phyloP scores from a whole-genome alignment of 176 grass and related monocot species.

The Paspalum notatum region DNA sequence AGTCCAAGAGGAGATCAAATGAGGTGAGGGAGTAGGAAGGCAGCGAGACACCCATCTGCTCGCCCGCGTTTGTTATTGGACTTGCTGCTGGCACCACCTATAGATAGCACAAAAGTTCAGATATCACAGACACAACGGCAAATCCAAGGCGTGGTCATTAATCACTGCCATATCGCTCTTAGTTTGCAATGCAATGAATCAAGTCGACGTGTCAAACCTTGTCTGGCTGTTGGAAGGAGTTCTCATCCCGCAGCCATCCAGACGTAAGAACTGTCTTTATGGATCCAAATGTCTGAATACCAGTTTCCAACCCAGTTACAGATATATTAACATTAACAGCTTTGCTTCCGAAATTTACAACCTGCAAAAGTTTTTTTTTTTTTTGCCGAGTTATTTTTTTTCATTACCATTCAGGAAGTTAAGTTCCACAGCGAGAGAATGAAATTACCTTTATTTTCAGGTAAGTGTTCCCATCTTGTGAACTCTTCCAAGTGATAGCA shows the following conservation, averaged over 20 bases:
- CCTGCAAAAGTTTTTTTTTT: conserved; percentile 40
- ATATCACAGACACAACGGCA: not conserved
- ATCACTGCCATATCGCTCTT: conserved; percentile 11
- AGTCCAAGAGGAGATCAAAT: conserved; percentile 67
- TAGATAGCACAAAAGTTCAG: conserved; percentile 40
- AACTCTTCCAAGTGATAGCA: conserved; percentile 77
- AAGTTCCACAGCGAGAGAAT: conserved; percentile 14
- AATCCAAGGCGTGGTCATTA: not conserved
- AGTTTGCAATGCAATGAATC: not conserved
- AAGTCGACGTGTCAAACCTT: conserved; percentile 62
- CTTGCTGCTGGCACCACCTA: conserved; percentile 67
- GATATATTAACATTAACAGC: conserved; percentile 65
- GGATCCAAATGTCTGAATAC: conserved; percentile 61
- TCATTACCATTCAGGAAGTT: not conserved
- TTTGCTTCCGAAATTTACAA: conserved; percentile 78
- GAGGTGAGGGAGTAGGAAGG: conserved; percentile 74
- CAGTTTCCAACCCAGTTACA: conserved; percentile 62
- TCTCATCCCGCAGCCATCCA: conserved; percentile 68
- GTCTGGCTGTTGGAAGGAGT: conserved; percentile 85
- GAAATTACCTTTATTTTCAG: conserved; percentile 82
- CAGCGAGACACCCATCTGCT: conserved; percentile 58
- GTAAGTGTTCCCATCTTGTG: conserved; percentile 55
- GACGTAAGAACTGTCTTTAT: conserved; percentile 79
- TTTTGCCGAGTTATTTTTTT: conserved; percentile 21
- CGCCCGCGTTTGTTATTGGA: conserved; percentile 60